A percentile compares a stretch with the other conserved stretches of the same genome.
Evolutionary conservation across 257 asterid species (phyloP).

Genomic region (Ehretia macrophylla): DNA sequence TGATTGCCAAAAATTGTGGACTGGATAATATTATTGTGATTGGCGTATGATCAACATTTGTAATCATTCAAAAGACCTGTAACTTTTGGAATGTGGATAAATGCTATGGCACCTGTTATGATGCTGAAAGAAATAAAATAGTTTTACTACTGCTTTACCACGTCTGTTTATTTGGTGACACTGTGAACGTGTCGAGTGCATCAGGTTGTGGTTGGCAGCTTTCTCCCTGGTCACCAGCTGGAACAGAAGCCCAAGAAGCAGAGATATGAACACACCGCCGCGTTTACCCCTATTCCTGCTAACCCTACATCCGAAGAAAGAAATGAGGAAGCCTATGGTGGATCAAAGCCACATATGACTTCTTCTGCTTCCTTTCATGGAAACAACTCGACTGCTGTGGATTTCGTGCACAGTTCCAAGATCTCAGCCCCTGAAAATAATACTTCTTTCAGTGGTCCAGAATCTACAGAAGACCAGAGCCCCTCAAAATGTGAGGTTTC

Average conservation of each 20-base stretch:
- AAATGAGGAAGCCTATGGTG: slow-evolving; percentile 29
- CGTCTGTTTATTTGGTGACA: not conserved
- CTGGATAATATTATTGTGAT: too few relatives aligned
- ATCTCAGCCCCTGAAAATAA: slow-evolving; percentile 37
- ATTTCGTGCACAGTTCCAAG: slow-evolving; percentile 36
- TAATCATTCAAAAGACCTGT: too few relatives aligned
- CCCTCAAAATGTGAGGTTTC: slow-evolving; percentile 39
- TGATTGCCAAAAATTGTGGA: too few relatives aligned
- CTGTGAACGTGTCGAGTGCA: not conserved
- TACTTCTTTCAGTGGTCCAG: slow-evolving; percentile 37
- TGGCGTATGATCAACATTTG: too few relatives aligned
- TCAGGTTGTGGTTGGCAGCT: slow-evolving; percentile 82
- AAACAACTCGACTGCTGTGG: slow-evolving; percentile 36
- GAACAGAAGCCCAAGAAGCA: slow-evolving; percentile 55
- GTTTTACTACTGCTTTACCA: not conserved
- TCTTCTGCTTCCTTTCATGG: slow-evolving; percentile 49
- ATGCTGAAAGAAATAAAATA: too few relatives aligned
- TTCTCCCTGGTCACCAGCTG: slow-evolving; percentile 45
- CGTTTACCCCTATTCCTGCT: slow-evolving; percentile 38
- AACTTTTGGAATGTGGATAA: too few relatives aligned
- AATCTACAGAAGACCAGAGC: slow-evolving; percentile 38
- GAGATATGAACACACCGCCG: slow-evolving; percentile 48
- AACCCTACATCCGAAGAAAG: slow-evolving; percentile 40
- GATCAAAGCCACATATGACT: slow-evolving; percentile 33
- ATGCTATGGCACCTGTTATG: too few relatives aligned